Evolutionary conservation across 306 rosid genomes (phyloP).

Genomic region (Glycyrrhiza uralensis): DNA sequence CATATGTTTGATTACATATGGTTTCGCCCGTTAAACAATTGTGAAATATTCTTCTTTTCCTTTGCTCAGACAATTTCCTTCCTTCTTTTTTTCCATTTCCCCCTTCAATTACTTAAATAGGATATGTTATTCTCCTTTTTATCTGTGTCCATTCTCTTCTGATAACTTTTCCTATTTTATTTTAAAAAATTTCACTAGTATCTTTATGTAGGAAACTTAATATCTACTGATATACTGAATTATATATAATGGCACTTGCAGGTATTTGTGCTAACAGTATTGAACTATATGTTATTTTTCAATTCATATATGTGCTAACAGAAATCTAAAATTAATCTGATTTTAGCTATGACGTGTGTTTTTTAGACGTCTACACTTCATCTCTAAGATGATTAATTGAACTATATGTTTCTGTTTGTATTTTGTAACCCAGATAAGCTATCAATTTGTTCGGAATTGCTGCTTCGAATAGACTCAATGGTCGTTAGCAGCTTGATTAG

Average conservation of each 20-base stretch:
- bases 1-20: not conserved
- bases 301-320: too few species aligned
- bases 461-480: constrained; percentile 85
- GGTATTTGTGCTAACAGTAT: not conserved
- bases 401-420: constrained; percentile 22
- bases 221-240: not conserved
- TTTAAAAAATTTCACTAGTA: not conserved
- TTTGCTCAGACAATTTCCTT: not conserved
- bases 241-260: constrained; percentile 1
- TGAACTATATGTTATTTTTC: not conserved
- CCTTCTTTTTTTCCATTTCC: too few species aligned
- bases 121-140: not conserved
- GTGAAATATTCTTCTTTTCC: not conserved
- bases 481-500: constrained; percentile 56
- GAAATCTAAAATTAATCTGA: not conserved
- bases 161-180: not conserved
- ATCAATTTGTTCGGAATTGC: constrained; percentile 62
- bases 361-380: not conserved
- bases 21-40: not conserved
- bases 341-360: not conserved
- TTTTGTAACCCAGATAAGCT: constrained; percentile 56
- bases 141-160: not conserved
- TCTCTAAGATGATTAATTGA: constrained; percentile 22
- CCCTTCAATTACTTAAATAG: not conserved
- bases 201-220: not conserved